Evolutionary conservation across 1,284 basidiomycete genomes (phyloP).

Genomic region (Sanguinoderma infundibulare): DNA sequence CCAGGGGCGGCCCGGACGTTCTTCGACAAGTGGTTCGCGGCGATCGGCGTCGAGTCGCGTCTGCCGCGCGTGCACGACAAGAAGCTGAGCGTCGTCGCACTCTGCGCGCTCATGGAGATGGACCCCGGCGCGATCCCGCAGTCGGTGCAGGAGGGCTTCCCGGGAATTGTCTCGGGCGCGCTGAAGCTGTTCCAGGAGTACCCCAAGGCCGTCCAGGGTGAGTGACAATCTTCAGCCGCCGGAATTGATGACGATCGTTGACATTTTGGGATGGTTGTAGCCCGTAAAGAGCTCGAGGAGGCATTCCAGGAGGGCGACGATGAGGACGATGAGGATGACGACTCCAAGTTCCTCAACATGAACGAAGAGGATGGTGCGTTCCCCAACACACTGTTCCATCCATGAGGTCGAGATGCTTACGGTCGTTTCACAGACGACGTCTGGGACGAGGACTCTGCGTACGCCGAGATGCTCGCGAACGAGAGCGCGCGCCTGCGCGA

Average conservation of each 20-base stretch:
- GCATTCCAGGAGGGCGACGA: constrained; percentile 59
- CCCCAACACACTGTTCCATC: neutral
- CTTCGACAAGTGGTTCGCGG: constrained; percentile 82
- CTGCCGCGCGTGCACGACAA: constrained; percentile 92
- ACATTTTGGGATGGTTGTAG: constrained; percentile 37
- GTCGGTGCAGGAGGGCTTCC: constrained; percentile 70
- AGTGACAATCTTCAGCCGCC: constrained; percentile 43
- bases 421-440: constrained; percentile 61
- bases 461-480: constrained; percentile 79
- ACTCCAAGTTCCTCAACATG: constrained; percentile 63
- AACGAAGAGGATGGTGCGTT: constrained; percentile 72
- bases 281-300: constrained; percentile 69
- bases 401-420: neutral
- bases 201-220: constrained; percentile 74
- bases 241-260: neutral
- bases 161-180: constrained; percentile 69
- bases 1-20: constrained; percentile 67
- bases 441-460: constrained; percentile 85
- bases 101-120: constrained; percentile 78
- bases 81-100: constrained; percentile 79
- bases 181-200: constrained; percentile 77
- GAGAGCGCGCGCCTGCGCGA: constrained; percentile 78
- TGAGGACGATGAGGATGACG: constrained; percentile 65
- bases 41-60: constrained; percentile 63
- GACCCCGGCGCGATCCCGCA: constrained; percentile 61